Conservation (phyloP, 2,329 filamentous ascomycete genomes). For the Huntiella decipiens region DNA sequence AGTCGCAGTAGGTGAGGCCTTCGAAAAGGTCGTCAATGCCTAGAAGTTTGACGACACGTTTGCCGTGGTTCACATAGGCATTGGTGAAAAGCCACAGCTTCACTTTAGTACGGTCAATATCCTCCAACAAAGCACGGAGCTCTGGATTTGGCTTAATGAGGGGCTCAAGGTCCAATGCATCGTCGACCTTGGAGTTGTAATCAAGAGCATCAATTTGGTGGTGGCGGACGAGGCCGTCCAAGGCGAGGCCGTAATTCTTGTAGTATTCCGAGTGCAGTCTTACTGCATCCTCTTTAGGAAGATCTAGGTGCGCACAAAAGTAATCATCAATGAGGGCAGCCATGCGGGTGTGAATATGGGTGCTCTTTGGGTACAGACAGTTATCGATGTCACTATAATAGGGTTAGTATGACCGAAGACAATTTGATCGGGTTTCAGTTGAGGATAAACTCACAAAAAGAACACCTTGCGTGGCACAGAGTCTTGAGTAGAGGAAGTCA, state of each 20-base stretch:
- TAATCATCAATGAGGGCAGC: slow-evolving; percentile 54
- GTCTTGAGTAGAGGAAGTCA: background rate
- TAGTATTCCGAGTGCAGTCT: slow-evolving; percentile 85
- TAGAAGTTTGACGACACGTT: slow-evolving; percentile 61
- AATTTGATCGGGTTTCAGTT: background rate
- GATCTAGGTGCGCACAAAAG: slow-evolving; percentile 48
- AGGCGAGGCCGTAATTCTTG: slow-evolving; percentile 86
- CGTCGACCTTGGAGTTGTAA: slow-evolving; percentile 88
- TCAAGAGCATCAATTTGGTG: slow-evolving; percentile 90
- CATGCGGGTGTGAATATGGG: slow-evolving; percentile 79
- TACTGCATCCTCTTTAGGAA: slow-evolving; percentile 61
- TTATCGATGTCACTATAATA: slow-evolving; percentile 85
- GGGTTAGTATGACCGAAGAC: background rate
- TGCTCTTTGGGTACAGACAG: slow-evolving; percentile 78
- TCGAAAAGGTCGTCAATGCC: slow-evolving; percentile 80
- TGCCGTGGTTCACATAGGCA: slow-evolving; percentile 77
- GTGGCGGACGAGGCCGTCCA: slow-evolving; percentile 81
- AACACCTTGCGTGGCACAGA: background rate
- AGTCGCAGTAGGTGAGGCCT: slow-evolving; percentile 89
- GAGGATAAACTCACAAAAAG: background rate
- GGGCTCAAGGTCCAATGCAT: slow-evolving; percentile 71
- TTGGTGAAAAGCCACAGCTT: slow-evolving; percentile 92
- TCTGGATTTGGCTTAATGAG: slow-evolving; percentile 64
- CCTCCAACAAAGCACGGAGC: slow-evolving; percentile 56
- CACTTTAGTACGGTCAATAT: slow-evolving; percentile 69